These are phyloP conservation scores for Garcileccinum viscosum DNA, from an alignment of 1,284 basidiomycete species.

Conservation along the genomic window DNA sequence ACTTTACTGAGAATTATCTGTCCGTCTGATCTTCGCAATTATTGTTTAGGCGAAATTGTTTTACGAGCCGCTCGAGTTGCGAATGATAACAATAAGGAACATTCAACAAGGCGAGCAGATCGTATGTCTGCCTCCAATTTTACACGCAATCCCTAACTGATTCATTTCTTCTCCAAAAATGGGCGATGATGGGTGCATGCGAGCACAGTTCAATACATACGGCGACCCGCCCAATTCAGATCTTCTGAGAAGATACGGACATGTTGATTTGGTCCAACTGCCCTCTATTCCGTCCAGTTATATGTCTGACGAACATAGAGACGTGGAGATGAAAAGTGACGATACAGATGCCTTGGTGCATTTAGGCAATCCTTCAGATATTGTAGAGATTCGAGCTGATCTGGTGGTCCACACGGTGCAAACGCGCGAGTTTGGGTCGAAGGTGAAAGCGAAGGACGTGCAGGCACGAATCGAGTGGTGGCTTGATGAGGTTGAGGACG, in stretches of 20 bases:
- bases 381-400: slow-evolving; percentile 86
- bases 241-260: slow-evolving; percentile 91
- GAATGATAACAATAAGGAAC: slow-evolving; percentile 82
- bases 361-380: slow-evolving; percentile 81
- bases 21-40: background rate
- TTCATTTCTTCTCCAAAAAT: background rate
- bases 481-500: slow-evolving; percentile 88
- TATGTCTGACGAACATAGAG: slow-evolving; percentile 44
- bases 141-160: background rate
- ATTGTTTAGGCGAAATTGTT: slow-evolving; percentile 78
- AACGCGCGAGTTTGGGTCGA: slow-evolving; percentile 23
- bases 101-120: slow-evolving; percentile 89
- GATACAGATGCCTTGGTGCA: background rate
- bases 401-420: slow-evolving; percentile 64
- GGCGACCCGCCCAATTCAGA: slow-evolving; percentile 95
- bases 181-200: background rate
- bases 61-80: slow-evolving; percentile 74
- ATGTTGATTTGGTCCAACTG: slow-evolving; percentile 81
- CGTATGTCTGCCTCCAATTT: slow-evolving; percentile 50
- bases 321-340: slow-evolving; percentile 20
- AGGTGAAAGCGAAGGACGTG: slow-evolving; percentile 13
- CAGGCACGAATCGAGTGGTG: slow-evolving; percentile 85
- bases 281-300: slow-evolving; percentile 23
- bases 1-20: background rate
- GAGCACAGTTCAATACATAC: slow-evolving; percentile 89